A percentile compares a stretch with the other conserved stretches of the same genome.
Evolutionary conservation across 108 stramenopile genomes (phyloP).

Genomic region (Nannochloropsis salina): DNA sequence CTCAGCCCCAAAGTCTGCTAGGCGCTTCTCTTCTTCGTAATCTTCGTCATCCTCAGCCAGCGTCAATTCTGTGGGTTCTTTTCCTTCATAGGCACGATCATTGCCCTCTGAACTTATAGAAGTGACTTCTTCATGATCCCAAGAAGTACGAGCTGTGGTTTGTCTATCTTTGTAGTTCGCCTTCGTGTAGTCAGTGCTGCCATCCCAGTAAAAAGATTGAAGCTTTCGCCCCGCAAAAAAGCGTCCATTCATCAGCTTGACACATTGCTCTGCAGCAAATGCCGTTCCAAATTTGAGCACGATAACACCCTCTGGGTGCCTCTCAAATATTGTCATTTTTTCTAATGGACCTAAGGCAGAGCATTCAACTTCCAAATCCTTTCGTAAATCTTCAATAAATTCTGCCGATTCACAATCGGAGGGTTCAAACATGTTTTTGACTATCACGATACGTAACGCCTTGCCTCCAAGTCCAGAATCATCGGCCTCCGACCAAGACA

Average conservation of each 20-base stretch:
- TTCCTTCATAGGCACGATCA: not conserved
- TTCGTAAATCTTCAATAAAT: constrained; percentile 56
- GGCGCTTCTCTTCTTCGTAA: constrained; percentile 65
- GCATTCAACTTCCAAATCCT: constrained; percentile 60
- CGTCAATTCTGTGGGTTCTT: not conserved
- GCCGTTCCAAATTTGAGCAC: constrained; percentile 74
- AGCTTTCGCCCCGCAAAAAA: constrained; percentile 59
- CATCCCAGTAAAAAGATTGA: constrained; percentile 70
- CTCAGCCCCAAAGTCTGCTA: constrained; percentile 91
- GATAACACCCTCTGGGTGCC: constrained; percentile 66
- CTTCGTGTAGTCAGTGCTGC: constrained; percentile 81
- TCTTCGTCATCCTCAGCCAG: constrained; percentile 57
- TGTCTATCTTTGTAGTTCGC: constrained; percentile 35
- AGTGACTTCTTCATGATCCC: not conserved
- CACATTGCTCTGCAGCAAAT: constrained; percentile 67
- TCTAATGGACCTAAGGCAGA: constrained; percentile 69
- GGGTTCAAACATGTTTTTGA: constrained; percentile 72
- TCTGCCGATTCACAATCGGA: constrained; percentile 50
- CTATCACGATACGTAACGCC: constrained; percentile 80
- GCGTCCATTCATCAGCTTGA: constrained; percentile 67
- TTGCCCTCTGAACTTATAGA: not conserved
- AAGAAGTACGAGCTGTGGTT: not conserved
- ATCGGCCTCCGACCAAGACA: constrained; percentile 52
- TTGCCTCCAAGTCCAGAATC: constrained; percentile 58
- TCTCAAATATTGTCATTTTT: constrained; percentile 85